These are phyloP conservation scores for Phialophora chinensis DNA, from an alignment of 2,329 filamentous ascomycete species.

Conservation along the genomic window DNA sequence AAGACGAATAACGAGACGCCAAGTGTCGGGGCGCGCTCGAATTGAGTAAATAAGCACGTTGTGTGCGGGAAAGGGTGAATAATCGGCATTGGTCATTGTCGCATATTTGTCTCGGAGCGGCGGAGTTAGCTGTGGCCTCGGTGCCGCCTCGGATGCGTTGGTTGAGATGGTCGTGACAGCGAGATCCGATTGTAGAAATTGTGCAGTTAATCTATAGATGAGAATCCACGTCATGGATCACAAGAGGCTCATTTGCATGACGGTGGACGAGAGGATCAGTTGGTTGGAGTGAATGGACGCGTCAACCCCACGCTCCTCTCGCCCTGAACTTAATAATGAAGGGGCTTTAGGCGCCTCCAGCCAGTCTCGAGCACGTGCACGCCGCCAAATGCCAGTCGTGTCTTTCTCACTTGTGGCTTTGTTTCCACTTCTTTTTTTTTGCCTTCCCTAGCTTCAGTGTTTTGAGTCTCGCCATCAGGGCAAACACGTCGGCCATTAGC, in stretches of 20 bases:
- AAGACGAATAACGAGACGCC: not conserved
- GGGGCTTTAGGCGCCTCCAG: not conserved
- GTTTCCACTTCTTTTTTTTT: slow-evolving; percentile 8
- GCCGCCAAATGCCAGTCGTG: not conserved
- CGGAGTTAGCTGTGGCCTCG: not conserved
- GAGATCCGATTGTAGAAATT: not conserved
- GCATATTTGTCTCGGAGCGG: not conserved
- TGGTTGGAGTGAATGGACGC: not conserved
- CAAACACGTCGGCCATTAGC: not conserved
- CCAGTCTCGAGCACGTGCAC: not conserved
- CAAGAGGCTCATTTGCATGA: not conserved
- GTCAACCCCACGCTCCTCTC: not conserved
- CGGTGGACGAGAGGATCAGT: not conserved
- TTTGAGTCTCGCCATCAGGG: not conserved
- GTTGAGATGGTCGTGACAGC: not conserved
- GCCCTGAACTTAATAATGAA: not conserved
- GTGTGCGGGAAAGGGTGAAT: slow-evolving; percentile 10
- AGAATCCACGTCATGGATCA: not conserved
- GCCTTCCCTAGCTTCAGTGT: slow-evolving; percentile 4
- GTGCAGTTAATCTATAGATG: not conserved
- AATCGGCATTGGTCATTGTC: slow-evolving; percentile 9
- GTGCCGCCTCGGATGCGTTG: not conserved
- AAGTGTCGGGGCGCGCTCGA: not conserved
- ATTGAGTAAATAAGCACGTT: slow-evolving; percentile 7
- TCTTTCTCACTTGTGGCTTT: not conserved